Percentiles rank a stretch among this genome's conserved stretches.
Evolutionary conservation across 345 rosid species (phyloP).

Genomic region (Mallotus nudiflorus): DNA sequence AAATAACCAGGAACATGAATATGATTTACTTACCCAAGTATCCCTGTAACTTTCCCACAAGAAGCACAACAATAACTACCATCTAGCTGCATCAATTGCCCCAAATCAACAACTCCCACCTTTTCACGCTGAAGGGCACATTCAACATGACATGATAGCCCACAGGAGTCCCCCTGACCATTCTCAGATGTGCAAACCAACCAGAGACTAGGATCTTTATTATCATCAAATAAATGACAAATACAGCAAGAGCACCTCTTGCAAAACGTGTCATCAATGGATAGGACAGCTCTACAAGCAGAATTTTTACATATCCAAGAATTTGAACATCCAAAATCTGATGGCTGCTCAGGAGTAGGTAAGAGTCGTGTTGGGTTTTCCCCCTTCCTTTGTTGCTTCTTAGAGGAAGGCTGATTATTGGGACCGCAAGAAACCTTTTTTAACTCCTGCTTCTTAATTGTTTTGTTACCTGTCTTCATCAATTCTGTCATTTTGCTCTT

Average conservation of each 20-base stretch:
- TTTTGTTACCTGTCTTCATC: slow-evolving; percentile 42
- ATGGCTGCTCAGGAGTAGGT: slow-evolving; percentile 40
- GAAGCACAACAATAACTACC: slow-evolving; percentile 92
- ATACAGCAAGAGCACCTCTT: slow-evolving; percentile 96
- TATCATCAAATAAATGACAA: slow-evolving; percentile 88
- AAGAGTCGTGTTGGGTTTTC: slow-evolving; percentile 54
- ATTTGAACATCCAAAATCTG: slow-evolving; percentile 46
- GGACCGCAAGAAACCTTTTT: slow-evolving; percentile 45
- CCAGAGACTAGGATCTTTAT: slow-evolving; percentile 85
- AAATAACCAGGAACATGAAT: slow-evolving; percentile 4
- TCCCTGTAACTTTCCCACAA: slow-evolving; percentile 94
- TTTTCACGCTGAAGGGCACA: slow-evolving; percentile 84
- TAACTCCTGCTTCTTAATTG: slow-evolving; percentile 62
- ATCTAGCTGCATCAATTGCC: slow-evolving; percentile 82
- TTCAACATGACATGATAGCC: slow-evolving; percentile 87
- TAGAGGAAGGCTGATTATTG: slow-evolving; percentile 39
- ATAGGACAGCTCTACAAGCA: slow-evolving; percentile 61
- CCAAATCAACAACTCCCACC: slow-evolving; percentile 81
- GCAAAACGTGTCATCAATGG: slow-evolving; percentile 77
- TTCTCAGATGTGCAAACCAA: slow-evolving; percentile 63
- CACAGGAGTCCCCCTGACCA: slow-evolving; percentile 70
- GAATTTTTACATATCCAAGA: slow-evolving; percentile 76
- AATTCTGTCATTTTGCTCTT: slow-evolving; percentile 69
- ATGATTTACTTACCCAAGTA: slow-evolving; percentile 67
- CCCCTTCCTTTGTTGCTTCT: slow-evolving; percentile 70